These are phyloP conservation scores for Adansonia gregorii DNA, from an alignment of 441 rosid genomes.

Conservation along the genomic window DNA sequence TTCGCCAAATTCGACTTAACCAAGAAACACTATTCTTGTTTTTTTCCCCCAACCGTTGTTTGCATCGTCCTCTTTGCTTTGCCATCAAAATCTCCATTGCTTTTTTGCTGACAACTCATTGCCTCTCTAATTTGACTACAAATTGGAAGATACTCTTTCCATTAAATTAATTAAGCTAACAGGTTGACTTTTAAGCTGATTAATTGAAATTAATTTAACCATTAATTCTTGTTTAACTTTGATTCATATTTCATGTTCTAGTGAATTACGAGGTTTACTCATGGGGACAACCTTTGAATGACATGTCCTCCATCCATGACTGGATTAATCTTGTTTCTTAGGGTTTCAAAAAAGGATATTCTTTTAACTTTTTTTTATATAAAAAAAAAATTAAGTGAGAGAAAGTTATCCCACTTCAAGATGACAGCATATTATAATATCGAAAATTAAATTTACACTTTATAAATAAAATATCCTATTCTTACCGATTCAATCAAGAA, in stretches of 20 bases:
- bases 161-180: not conserved
- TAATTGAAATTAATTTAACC: not conserved
- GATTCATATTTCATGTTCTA: not conserved
- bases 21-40: constrained; percentile 16
- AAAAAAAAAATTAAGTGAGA: not conserved
- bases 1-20: constrained; percentile 28
- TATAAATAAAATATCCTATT: not conserved
- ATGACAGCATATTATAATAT: too few species aligned
- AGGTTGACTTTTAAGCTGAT: not conserved
- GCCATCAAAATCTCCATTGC: not conserved
- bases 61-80: constrained; percentile 20
- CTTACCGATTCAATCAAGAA: not conserved
- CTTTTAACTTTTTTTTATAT: not conserved
- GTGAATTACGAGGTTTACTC: constrained; percentile 12
- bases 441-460: not conserved
- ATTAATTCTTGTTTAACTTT: not conserved
- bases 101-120: not conserved
- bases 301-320: not conserved
- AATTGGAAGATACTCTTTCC: not conserved
- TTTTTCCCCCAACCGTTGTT: constrained; percentile 19
- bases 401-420: not conserved
- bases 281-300: not conserved
- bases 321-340: constrained; percentile 1
- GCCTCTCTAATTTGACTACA: constrained; percentile 26
- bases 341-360: not conserved